Percentiles rank a stretch among this genome's conserved stretches.
phyloP scores from a whole-genome alignment of 1,284 basidiomycete genomes.

The Xanthoconium separans region DNA sequence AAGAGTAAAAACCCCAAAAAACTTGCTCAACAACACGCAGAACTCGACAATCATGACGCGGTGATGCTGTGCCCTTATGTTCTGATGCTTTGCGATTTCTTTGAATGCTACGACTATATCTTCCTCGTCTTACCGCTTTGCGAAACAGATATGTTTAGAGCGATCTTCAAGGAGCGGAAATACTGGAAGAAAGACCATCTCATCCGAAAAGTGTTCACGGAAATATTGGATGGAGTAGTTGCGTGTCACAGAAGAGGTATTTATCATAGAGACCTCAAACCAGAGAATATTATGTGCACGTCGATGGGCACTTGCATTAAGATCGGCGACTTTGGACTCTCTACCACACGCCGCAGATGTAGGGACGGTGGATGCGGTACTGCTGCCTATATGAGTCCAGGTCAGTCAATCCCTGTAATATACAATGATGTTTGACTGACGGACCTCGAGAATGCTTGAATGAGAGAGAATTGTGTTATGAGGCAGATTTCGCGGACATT shows the following conservation, averaged over 20 bases:
- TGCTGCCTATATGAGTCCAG: slow-evolving; percentile 79
- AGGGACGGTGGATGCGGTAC: slow-evolving; percentile 83
- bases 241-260: slow-evolving; percentile 69
- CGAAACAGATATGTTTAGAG: slow-evolving; percentile 54
- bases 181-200: slow-evolving; percentile 52
- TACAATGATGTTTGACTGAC: slow-evolving; percentile 7
- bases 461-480: slow-evolving; percentile 21
- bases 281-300: slow-evolving; percentile 82
- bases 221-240: slow-evolving; percentile 78
- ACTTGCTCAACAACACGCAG: slow-evolving; percentile 53
- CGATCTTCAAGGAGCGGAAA: slow-evolving; percentile 44
- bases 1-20: slow-evolving; percentile 47
- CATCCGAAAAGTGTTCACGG: slow-evolving; percentile 63
- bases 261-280: slow-evolving; percentile 87
- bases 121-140: slow-evolving; percentile 63
- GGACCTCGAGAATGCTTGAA: slow-evolving; percentile 57
- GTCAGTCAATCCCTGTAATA: slow-evolving; percentile 37
- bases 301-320: slow-evolving; percentile 55
- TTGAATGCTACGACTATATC: slow-evolving; percentile 48
- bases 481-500: slow-evolving; percentile 75
- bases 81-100: slow-evolving; percentile 50
- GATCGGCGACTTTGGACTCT: slow-evolving; percentile 84
- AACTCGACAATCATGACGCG: slow-evolving; percentile 55
- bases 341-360: slow-evolving; percentile 63
- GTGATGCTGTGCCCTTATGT: slow-evolving; percentile 51